These are phyloP conservation scores for Trichophyton schoenleinii DNA, from an alignment of 2,329 filamentous ascomycete species.

Conservation along the genomic window DNA sequence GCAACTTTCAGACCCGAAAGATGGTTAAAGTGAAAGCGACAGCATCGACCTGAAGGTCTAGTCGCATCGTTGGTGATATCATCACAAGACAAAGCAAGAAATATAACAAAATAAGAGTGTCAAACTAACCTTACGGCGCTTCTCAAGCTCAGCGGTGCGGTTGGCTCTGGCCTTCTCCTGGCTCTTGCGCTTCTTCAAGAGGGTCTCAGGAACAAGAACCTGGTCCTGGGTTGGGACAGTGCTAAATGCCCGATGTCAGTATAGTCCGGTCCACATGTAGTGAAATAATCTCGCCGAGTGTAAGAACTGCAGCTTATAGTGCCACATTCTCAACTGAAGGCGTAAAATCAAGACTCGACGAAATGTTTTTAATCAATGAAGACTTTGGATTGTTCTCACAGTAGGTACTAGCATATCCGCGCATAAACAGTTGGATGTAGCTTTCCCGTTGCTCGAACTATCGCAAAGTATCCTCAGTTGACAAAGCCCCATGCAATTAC, in stretches of 20 bases:
- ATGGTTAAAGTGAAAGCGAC: slow-evolving; percentile 50
- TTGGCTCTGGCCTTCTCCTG: slow-evolving; percentile 98
- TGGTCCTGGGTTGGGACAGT: slow-evolving; percentile 88
- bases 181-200: slow-evolving; percentile 99
- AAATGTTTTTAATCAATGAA: slow-evolving; percentile 70
- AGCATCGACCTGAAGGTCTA: slow-evolving; percentile 90
- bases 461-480: slow-evolving; percentile 46
- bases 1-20: slow-evolving; percentile 59
- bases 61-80: slow-evolving; percentile 76
- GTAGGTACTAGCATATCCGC: slow-evolving; percentile 18
- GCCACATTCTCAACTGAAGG: slow-evolving; percentile 76
- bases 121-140: slow-evolving; percentile 76
- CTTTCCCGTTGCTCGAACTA: slow-evolving; percentile 14
- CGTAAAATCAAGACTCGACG: slow-evolving; percentile 59
- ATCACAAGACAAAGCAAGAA: slow-evolving; percentile 50
- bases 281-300: slow-evolving; percentile 65
- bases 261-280: slow-evolving; percentile 62
- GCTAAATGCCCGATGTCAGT: slow-evolving; percentile 53
- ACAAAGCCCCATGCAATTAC: slow-evolving; percentile 55
- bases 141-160: slow-evolving; percentile 62
- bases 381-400: slow-evolving; percentile 12
- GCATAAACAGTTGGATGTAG: slow-evolving; percentile 3
- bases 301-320: slow-evolving; percentile 78
- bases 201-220: slow-evolving; percentile 95
- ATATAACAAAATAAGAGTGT: slow-evolving; percentile 1